phyloP scores from a whole-genome alignment of 2,329 filamentous ascomycete genomes.

The Juglanconis oblonga region DNA sequence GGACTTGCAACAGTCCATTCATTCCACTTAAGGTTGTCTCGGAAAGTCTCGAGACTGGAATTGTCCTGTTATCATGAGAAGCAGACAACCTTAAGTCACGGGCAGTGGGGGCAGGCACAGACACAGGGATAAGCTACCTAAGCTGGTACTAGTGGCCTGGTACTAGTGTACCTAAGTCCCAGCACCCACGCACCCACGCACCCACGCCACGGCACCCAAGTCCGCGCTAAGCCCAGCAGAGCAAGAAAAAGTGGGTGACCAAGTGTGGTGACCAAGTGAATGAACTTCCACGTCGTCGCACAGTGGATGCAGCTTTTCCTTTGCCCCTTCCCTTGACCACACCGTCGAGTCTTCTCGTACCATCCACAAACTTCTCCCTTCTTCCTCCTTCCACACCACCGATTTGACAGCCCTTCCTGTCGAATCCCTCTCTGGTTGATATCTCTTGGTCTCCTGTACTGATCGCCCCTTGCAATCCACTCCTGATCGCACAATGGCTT shows the following conservation, averaged over 20 bases:
- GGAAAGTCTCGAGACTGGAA: no score
- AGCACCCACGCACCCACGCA: no score
- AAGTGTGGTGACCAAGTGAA: slow-evolving; percentile 2
- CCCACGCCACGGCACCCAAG: no score
- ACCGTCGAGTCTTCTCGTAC: slow-evolving; percentile 1
- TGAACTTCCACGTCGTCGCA: slow-evolving; percentile 18
- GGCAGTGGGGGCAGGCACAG: no score
- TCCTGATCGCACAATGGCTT: slow-evolving; percentile 37
- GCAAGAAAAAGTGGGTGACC: background rate
- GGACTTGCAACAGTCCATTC: no score
- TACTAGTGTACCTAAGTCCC: no score
- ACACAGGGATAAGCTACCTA: no score
- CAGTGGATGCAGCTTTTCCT: slow-evolving; percentile 2
- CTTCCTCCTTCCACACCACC: background rate
- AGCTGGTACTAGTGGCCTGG: no score
- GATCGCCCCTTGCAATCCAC: slow-evolving; percentile 9
- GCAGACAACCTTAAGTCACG: no score
- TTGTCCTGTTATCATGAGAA: no score
- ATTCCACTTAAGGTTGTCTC: no score
- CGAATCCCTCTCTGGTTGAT: slow-evolving; percentile 17
- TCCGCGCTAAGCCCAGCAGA: slow-evolving; percentile 1
- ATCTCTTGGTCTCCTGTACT: slow-evolving; percentile 21
- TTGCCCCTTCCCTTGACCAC: slow-evolving; percentile 2
- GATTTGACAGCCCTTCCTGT: slow-evolving; percentile 21
- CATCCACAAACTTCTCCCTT: slow-evolving; percentile 3